Percentiles rank a stretch among this genome's conserved stretches.
phyloP scores from a whole-genome alignment of 306 rosid species.

The Luffa aegyptiaca region DNA sequence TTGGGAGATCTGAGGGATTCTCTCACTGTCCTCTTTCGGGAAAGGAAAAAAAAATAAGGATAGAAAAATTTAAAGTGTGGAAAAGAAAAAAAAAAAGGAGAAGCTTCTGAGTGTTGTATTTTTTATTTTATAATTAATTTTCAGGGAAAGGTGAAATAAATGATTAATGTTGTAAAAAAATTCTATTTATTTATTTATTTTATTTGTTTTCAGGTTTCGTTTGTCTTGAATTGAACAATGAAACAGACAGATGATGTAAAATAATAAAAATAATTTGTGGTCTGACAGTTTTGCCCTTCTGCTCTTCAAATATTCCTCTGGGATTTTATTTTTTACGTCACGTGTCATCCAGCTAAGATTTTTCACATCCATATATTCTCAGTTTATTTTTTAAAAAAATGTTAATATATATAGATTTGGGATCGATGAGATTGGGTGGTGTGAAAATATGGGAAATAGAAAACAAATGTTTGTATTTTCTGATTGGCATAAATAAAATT shows the following conservation, averaged over 20 bases:
- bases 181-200: neutral
- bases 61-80: neutral
- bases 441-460: neutral
- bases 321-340: neutral
- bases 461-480: too few relatives aligned
- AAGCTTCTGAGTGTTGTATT: neutral
- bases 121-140: neutral
- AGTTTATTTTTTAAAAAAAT: neutral
- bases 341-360: constrained; percentile 7
- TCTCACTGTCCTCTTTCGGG: neutral
- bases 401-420: neutral
- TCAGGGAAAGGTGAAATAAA: neutral
- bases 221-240: neutral
- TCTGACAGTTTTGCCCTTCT: neutral
- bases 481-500: too few relatives aligned
- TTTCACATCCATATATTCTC: neutral
- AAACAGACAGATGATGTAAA: neutral
- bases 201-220: neutral
- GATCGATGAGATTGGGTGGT: neutral
- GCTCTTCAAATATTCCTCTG: neutral
- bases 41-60: neutral
- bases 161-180: neutral
- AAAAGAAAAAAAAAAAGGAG: neutral
- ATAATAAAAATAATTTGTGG: neutral
- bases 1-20: constrained; percentile 1